These are phyloP conservation scores for Aspergillus olivimuriae DNA, from an alignment of 495 filamentous ascomycete genomes.

Conservation along the genomic window DNA sequence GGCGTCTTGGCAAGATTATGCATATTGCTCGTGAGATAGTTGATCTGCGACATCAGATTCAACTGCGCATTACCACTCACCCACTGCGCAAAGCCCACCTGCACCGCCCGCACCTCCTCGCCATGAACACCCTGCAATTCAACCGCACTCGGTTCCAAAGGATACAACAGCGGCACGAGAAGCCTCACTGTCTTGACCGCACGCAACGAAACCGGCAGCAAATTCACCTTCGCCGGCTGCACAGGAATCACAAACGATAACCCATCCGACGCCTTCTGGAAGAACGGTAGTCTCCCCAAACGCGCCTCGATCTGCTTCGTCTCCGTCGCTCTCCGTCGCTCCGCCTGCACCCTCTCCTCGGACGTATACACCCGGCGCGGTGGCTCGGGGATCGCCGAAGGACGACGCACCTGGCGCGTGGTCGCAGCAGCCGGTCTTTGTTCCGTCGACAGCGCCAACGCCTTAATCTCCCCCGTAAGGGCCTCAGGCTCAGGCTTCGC, in stretches of 20 bases:
- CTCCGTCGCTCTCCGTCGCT: slow-evolving; percentile 56
- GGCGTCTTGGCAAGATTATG: slow-evolving; percentile 56
- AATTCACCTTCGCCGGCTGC: slow-evolving; percentile 54
- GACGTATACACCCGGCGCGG: too few relatives aligned
- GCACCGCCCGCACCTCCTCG: slow-evolving; percentile 53
- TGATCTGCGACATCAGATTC: slow-evolving; percentile 67
- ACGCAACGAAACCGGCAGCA: slow-evolving; percentile 58
- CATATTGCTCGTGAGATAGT: slow-evolving; percentile 71
- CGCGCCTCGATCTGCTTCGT: slow-evolving; percentile 71
- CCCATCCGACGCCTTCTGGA: slow-evolving; percentile 65
- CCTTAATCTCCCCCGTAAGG: background rate
- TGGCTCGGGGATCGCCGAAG: too few relatives aligned
- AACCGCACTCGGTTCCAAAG: slow-evolving; percentile 61
- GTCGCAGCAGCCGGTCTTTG: slow-evolving; percentile 22
- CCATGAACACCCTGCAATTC: slow-evolving; percentile 57
- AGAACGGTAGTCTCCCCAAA: slow-evolving; percentile 62
- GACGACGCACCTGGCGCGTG: too few relatives aligned
- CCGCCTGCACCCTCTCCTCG: slow-evolving; percentile 56
- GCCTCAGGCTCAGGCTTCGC: too few relatives aligned
- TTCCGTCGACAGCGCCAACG: background rate
- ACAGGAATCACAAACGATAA: slow-evolving; percentile 67
- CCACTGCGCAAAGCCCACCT: slow-evolving; percentile 59
- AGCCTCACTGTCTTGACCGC: slow-evolving; percentile 59
- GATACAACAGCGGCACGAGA: slow-evolving; percentile 66
- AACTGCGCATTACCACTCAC: slow-evolving; percentile 49